phyloP scores from a whole-genome alignment of 1,139 yeast genomes.

The Suhomyces bribrorum region DNA sequence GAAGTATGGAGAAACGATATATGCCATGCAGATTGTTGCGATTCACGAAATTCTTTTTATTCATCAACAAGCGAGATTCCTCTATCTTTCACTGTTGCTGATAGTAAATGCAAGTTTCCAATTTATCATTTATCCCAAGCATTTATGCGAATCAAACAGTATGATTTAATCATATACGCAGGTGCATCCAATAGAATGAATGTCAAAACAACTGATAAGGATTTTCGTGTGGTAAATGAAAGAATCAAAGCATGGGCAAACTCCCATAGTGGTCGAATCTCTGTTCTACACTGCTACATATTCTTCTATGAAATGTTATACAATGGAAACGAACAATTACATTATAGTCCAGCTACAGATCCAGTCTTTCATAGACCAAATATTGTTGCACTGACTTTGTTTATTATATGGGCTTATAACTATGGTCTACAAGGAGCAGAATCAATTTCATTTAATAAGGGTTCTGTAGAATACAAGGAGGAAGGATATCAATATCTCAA shows the following conservation, averaged over 20 bases:
- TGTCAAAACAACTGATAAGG: slow-evolving; percentile 10
- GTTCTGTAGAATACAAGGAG: slow-evolving; percentile 23
- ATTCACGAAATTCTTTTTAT: slow-evolving; percentile 22
- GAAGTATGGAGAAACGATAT: slow-evolving; percentile 54
- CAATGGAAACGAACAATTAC: slow-evolving; percentile 25
- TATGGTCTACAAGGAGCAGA: slow-evolving; percentile 59
- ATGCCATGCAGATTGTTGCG: slow-evolving; percentile 29
- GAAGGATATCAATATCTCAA: slow-evolving; percentile 39
- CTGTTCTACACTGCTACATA: slow-evolving; percentile 12
- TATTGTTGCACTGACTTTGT: slow-evolving; percentile 50
- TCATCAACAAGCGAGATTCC: slow-evolving; percentile 15
- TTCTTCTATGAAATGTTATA: slow-evolving; percentile 16
- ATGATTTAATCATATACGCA: slow-evolving; percentile 14
- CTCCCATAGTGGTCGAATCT: slow-evolving; percentile 8
- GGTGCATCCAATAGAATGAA: slow-evolving; percentile 16
- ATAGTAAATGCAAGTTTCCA: slow-evolving; percentile 48
- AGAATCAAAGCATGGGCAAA: slow-evolving; percentile 12
- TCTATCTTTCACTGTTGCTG: slow-evolving; percentile 22
- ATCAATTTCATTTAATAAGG: slow-evolving; percentile 23
- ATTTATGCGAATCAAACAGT: slow-evolving; percentile 14
- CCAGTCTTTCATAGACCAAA: slow-evolving; percentile 57
- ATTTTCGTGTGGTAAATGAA: slow-evolving; percentile 10
- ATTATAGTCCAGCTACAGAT: slow-evolving; percentile 51
- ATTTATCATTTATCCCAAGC: slow-evolving; percentile 14
- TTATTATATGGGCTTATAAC: slow-evolving; percentile 61